These are phyloP conservation scores for Sindora glabra DNA, from an alignment of 306 rosid species.

Conservation along the genomic window DNA sequence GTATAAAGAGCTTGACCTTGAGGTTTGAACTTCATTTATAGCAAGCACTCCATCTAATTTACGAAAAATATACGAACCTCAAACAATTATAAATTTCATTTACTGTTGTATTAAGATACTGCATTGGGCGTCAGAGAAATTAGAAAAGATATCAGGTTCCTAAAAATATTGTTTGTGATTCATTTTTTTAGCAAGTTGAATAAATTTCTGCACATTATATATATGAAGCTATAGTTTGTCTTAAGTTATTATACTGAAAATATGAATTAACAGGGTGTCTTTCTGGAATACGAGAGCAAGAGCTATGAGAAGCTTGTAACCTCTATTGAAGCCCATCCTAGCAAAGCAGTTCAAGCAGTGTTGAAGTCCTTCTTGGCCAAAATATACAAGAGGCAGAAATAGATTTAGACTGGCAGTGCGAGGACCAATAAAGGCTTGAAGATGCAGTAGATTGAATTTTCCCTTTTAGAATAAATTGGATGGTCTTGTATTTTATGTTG, in stretches of 20 bases:
- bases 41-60: neutral
- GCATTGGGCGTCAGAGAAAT: neutral
- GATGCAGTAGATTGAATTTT: neutral
- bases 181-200: neutral
- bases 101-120: neutral
- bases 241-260: neutral
- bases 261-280: slow-evolving; percentile 42
- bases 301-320: slow-evolving; percentile 56
- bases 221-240: neutral
- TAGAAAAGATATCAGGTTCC: too few relatives aligned
- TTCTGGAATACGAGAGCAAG: slow-evolving; percentile 58
- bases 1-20: slow-evolving; percentile 60
- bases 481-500: slow-evolving; percentile 13
- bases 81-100: neutral
- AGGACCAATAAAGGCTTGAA: slow-evolving; percentile 4
- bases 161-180: neutral
- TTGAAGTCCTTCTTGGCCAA: slow-evolving; percentile 83
- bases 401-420: slow-evolving; percentile 6
- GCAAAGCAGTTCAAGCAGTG: slow-evolving; percentile 70
- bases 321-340: slow-evolving; percentile 75
- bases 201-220: neutral
- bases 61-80: neutral
- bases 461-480: too few relatives aligned
- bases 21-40: slow-evolving; percentile 41
- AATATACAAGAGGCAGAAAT: slow-evolving; percentile 88